These are phyloP conservation scores for Chlorella vulgaris DNA, from an alignment of 139 green algal species.

Conservation along the genomic window DNA sequence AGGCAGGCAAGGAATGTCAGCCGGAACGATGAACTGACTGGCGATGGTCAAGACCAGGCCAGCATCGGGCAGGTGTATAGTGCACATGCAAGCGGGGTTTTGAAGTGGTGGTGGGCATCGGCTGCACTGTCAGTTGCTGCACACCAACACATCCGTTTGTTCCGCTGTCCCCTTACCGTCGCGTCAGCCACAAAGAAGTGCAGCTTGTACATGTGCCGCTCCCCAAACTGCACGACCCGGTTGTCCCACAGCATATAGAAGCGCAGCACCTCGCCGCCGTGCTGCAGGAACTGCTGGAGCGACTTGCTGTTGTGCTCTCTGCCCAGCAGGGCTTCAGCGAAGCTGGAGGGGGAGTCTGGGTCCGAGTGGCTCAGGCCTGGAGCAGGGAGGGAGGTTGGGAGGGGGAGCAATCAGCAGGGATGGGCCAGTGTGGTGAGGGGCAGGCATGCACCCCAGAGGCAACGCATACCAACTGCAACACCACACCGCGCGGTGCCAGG, in stretches of 20 bases:
- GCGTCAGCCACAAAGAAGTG: slow-evolving; percentile 83
- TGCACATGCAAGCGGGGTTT: no score
- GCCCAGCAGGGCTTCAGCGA: slow-evolving; percentile 80
- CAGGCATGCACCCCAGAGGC: no score
- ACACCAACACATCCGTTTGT: not conserved
- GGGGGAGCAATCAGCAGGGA: not conserved
- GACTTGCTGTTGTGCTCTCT: slow-evolving; percentile 65
- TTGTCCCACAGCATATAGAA: slow-evolving; percentile 94
- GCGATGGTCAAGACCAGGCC: no score
- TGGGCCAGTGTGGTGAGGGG: not conserved
- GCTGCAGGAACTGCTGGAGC: slow-evolving; percentile 76
- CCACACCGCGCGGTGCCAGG: no score
- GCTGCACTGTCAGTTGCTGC: no score
- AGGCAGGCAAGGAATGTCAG: not conserved
- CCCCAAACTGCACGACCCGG: slow-evolving; percentile 70
- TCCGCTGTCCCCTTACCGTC: not conserved
- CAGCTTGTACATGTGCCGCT: slow-evolving; percentile 85
- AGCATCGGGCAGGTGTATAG: no score
- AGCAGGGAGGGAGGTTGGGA: not conserved
- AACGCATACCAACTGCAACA: no score
- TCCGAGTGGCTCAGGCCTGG: slow-evolving; percentile 21
- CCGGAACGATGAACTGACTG: no score
- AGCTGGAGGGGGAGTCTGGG: slow-evolving; percentile 43
- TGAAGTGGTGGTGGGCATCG: slow-evolving; percentile 1
- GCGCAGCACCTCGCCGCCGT: slow-evolving; percentile 69